A percentile compares a stretch with the other conserved stretches of the same genome.
These are phyloP conservation scores for Pistacia atlantica DNA, from an alignment of 345 rosid genomes.

Conservation along the genomic window DNA sequence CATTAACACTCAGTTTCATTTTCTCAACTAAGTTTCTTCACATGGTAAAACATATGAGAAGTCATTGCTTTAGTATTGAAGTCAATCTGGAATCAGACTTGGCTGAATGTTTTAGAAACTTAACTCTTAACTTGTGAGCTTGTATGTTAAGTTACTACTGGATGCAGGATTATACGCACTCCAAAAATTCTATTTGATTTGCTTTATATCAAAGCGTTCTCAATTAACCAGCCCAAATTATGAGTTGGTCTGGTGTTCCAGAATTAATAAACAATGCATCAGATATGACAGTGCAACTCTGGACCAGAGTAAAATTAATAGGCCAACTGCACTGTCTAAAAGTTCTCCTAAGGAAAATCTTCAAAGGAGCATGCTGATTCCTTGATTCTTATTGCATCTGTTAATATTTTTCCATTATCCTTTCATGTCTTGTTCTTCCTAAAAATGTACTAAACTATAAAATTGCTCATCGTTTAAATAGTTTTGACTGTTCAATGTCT, in stretches of 20 bases:
- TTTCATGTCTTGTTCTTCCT: background rate
- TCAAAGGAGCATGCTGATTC: background rate
- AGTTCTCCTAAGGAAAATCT: background rate
- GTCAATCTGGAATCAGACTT: background rate
- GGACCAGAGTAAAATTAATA: background rate
- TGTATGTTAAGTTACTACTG: background rate
- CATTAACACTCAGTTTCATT: background rate
- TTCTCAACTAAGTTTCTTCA: background rate
- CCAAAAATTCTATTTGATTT: background rate
- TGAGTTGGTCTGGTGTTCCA: no score
- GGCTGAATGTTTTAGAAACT: background rate
- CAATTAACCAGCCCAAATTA: background rate
- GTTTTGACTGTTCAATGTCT: conserved; percentile 11
- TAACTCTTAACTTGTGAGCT: background rate
- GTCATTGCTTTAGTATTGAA: background rate
- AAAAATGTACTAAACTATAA: background rate
- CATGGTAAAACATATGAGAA: background rate
- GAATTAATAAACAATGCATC: no score
- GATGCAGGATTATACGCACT: background rate
- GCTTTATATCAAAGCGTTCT: background rate
- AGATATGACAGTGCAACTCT: background rate
- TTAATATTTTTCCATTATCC: background rate
- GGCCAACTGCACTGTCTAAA: background rate
- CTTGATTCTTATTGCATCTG: background rate
- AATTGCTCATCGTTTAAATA: background rate